Percentiles rank a stretch among this genome's conserved stretches.
These are phyloP conservation scores for Podospora sp. DNA, from an alignment of 495 filamentous ascomycete species.

Conservation along the genomic window DNA sequence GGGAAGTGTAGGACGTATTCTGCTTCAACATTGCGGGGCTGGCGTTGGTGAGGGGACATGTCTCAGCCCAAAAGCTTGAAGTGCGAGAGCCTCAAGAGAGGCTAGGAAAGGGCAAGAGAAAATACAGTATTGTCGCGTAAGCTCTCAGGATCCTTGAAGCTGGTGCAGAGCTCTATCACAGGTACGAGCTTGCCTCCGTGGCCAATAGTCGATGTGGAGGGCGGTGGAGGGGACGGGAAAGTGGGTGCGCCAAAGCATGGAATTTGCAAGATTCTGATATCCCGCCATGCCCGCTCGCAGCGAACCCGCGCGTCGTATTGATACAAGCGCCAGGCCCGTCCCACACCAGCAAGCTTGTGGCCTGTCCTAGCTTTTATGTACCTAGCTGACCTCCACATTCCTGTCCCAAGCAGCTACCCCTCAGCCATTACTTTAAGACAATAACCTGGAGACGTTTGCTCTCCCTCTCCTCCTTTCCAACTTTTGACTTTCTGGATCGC, in stretches of 20 bases:
- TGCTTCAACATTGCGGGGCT: background rate
- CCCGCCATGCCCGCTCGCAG: slow-evolving; percentile 32
- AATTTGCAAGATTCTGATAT: slow-evolving; percentile 34
- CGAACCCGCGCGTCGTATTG: slow-evolving; percentile 25
- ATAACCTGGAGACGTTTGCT: slow-evolving; percentile 2
- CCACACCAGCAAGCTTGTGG: slow-evolving; percentile 7
- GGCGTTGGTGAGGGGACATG: too few species aligned
- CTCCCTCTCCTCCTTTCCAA: background rate
- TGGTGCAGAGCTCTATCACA: background rate
- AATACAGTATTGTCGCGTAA: background rate
- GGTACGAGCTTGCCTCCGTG: background rate
- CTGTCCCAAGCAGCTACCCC: background rate
- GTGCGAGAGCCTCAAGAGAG: background rate
- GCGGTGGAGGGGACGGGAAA: slow-evolving; percentile 27
- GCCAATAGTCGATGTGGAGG: slow-evolving; percentile 5
- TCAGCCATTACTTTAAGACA: background rate
- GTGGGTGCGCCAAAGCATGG: slow-evolving; percentile 37
- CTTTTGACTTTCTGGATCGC: slow-evolving; percentile 1
- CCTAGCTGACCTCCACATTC: slow-evolving; percentile 7
- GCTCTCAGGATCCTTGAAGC: background rate
- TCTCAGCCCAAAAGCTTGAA: too few species aligned
- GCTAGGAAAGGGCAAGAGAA: background rate
- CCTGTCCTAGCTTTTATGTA: slow-evolving; percentile 9
- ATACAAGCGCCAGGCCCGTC: background rate
- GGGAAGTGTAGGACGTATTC: background rate